Evolutionary conservation across 148 eudicot species (phyloP), one percentile per base, ranked within the genome.

Genomic region (Drosera capensis): DNA sequence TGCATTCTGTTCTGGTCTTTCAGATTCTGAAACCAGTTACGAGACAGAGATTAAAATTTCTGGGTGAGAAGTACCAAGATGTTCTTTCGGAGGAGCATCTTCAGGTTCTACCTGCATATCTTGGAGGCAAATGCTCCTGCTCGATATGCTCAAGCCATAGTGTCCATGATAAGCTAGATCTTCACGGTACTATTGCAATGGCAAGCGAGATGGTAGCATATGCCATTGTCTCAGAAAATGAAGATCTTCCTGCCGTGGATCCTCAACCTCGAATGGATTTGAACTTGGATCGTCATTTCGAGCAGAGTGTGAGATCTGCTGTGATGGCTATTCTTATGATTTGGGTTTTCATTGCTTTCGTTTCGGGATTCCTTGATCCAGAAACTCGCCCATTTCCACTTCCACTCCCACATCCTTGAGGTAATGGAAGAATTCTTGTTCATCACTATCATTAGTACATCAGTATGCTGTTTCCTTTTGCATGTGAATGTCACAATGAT

Each of bases 11-110:
- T 15, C 18, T 3, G 15, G 5, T 59, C 21, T 47, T 65, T 51
- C 74, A 83, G 96, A 70, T 75, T 56, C 45, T 88, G 34, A 88
- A 75, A 18, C 94, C 97, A 23, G 59, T 46, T 44, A 88, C 97
- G 22, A 68, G 70, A 25, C 77, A 67, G 41, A 84, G 84, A 63
- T 46, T 88, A 60, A 72, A 72, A 65, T 62, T 88, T 45, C 58
- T 62, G 14, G 92, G 94, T 43, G 63, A 65, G 23, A 57, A 51
- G 47, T 80, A 83, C 55, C 64, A 49, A 5, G 66, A 62, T 54
- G 49, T 60, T 59, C 83, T 80, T 36, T 48, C 52, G 17, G 83
- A n/a, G n/a, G n/a, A 77, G 60, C 54, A 66, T 51, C 61, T 83
- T 26, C 57, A 72, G 47, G 58, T 66, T 19, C 63, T 83, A 38